A percentile compares a stretch with the other conserved stretches of the same genome.
Conservation (phyloP, 495 filamentous ascomycete genomes). For the Tuber calosporum region DNA sequence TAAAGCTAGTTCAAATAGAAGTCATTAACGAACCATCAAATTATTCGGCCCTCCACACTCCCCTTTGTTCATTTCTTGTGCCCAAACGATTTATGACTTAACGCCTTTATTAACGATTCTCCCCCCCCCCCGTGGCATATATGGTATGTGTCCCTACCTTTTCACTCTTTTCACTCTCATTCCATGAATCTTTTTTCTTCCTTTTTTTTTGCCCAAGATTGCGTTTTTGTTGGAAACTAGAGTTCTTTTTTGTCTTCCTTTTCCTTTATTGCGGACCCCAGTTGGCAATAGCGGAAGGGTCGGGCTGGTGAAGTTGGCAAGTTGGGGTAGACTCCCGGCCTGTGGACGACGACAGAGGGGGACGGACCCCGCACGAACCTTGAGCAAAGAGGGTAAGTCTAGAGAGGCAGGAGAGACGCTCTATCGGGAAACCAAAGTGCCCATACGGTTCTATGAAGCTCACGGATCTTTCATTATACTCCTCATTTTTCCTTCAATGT, state of each 20-base stretch:
- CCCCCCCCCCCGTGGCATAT: not conserved
- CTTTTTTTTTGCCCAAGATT: not conserved
- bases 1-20: not conserved
- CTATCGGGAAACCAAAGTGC: not conserved
- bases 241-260: not conserved
- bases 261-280: not conserved
- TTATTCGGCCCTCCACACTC: not conserved
- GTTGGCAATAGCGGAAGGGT: not conserved
- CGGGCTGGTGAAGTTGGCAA: not conserved
- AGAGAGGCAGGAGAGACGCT: not conserved
- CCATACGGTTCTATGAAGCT: not conserved
- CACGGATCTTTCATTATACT: not conserved
- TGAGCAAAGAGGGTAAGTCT: not conserved
- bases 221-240: not conserved
- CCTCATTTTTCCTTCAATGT: not conserved
- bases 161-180: not conserved
- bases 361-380: not conserved
- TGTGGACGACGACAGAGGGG: not conserved
- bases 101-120: not conserved
- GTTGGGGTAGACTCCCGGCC: not conserved
- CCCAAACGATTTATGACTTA: not conserved
- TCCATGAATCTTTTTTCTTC: not conserved
- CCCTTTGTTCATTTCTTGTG: not conserved
- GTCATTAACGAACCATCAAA: not conserved
- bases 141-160: not conserved